Percentiles rank a stretch among this genome's conserved stretches.
Evolutionary conservation across 2,329 filamentous ascomycete species (phyloP).

Genomic region (Fusarium oxysporum): DNA sequence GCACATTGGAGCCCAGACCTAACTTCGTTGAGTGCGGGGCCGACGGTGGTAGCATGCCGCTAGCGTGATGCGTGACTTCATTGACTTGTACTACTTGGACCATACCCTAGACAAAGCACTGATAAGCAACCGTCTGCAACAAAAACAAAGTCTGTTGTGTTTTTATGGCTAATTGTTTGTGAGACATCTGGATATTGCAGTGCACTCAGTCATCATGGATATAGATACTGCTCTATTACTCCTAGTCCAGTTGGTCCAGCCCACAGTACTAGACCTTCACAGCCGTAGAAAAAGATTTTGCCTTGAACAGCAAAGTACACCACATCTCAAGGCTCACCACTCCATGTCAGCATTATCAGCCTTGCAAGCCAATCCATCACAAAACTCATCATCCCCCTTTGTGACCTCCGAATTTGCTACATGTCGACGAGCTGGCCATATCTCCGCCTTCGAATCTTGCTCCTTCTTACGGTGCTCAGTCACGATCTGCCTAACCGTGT

Average conservation of each 20-base stretch:
- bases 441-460: neutral
- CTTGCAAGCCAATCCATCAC: neutral
- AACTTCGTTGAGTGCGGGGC: neutral
- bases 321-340: neutral
- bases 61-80: neutral
- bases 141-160: no score
- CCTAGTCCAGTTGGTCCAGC: no score
- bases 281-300: rapidly evolving
- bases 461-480: neutral
- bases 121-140: no score
- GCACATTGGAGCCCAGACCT: neutral
- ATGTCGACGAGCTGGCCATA: neutral
- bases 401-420: neutral
- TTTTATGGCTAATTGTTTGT: no score
- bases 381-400: neutral
- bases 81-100: no score
- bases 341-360: neutral
- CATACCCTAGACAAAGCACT: no score
- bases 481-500: neutral
- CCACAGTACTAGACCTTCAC: no score
- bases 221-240: no score
- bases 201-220: no score
- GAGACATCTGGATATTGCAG: no score
- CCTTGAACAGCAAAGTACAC: no score
- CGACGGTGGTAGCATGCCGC: neutral